Conservation (phyloP, 2,329 filamentous ascomycete genomes). For the Penicillium janthinellum region DNA sequence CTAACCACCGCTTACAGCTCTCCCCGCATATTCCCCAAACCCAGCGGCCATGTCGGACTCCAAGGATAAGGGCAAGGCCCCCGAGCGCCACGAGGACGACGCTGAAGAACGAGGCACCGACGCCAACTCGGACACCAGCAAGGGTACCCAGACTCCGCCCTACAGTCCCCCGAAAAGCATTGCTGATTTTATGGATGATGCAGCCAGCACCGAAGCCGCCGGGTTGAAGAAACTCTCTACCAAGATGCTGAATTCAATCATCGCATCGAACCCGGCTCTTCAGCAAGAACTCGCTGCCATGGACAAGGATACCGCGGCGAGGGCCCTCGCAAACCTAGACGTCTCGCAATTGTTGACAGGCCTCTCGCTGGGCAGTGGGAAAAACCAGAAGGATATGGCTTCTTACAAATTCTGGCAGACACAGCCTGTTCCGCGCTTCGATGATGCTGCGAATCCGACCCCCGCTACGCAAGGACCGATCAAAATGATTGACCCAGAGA, state of each 20-base stretch:
- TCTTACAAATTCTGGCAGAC: conserved; percentile 99
- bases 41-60: conserved; percentile 37
- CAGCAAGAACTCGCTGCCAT: conserved; percentile 73
- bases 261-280: conserved; percentile 62
- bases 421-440: conserved; percentile 87
- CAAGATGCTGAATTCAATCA: conserved; percentile 42
- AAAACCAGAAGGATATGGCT: conserved; percentile 94
- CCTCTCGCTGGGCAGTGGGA: conserved; percentile 70
- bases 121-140: conserved; percentile 10
- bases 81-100: conserved; percentile 23
- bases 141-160: conserved; percentile 7
- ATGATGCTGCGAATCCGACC: conserved; percentile 52
- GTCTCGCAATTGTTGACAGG: conserved; percentile 53
- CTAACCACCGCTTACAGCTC: conserved; percentile 13
- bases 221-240: conserved; percentile 37
- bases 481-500: conserved; percentile 73
- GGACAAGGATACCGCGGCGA: conserved; percentile 60
- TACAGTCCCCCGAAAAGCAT: not conserved
- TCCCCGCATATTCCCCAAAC: conserved; percentile 10
- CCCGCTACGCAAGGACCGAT: conserved; percentile 79
- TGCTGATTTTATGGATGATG: conserved; percentile 21
- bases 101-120: conserved; percentile 10
- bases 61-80: conserved; percentile 39
- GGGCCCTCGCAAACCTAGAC: conserved; percentile 54
- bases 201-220: conserved; percentile 25